A percentile compares a stretch with the other conserved stretches of the same genome.
Conservation (phyloP, 2,329 filamentous ascomycete genomes). For the Dendrostoma leiphaemia region DNA sequence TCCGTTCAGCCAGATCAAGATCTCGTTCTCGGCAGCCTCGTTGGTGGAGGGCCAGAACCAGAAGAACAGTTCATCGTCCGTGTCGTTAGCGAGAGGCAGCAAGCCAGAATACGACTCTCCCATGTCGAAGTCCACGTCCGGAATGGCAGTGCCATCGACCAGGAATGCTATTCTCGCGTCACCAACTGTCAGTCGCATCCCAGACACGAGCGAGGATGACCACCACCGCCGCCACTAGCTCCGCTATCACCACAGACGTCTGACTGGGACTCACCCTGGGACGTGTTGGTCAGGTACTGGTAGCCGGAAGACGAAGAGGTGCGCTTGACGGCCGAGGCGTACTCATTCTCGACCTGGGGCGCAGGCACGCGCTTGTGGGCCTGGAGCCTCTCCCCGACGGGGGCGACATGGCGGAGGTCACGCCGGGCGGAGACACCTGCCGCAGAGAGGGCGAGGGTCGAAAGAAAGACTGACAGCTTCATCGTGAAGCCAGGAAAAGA, state of each 20-base stretch:
- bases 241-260: too few species aligned
- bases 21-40: conserved; percentile 47
- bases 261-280: neutral
- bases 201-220: neutral
- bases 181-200: neutral
- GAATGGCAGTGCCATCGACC: conserved; percentile 60
- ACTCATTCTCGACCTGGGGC: conserved; percentile 1
- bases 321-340: neutral
- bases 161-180: conserved; percentile 47
- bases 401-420: conserved; percentile 12
- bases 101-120: conserved; percentile 61
- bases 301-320: neutral
- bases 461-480: conserved; percentile 10
- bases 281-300: conserved; percentile 12
- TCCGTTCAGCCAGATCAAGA: conserved; percentile 59
- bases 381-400: conserved; percentile 9
- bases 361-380: neutral
- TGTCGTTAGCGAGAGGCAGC: conserved; percentile 49
- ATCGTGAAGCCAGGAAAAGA: neutral
- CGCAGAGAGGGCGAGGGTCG: conserved; percentile 4
- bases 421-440: conserved; percentile 2
- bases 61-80: conserved; percentile 50
- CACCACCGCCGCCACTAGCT: neutral
- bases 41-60: conserved; percentile 62
- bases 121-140: conserved; percentile 65